phyloP scores from a whole-genome alignment of 768 basidiomycete genomes.

The Suillus brevipes region DNA sequence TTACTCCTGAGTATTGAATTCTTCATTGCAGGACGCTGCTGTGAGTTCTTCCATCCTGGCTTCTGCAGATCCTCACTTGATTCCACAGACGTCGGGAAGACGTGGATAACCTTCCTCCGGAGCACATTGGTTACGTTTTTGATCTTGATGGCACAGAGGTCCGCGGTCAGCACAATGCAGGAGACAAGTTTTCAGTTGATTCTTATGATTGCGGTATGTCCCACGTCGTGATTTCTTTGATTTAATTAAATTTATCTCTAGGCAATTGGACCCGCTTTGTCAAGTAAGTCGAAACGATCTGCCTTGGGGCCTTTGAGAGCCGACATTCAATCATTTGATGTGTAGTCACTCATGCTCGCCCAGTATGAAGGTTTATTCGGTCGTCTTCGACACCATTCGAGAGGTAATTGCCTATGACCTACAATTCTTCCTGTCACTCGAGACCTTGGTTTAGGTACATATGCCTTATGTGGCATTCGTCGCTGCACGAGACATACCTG shows the following conservation, averaged over 20 bases:
- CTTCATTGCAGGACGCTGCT: constrained; percentile 41
- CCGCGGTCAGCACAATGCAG: constrained; percentile 33
- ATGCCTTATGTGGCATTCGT: constrained; percentile 65
- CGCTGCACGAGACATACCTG: constrained; percentile 46
- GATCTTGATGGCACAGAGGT: constrained; percentile 62
- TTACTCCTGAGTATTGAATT: constrained; percentile 9
- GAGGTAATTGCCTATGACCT: constrained; percentile 37
- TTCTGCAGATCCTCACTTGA: not conserved
- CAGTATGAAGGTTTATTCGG: constrained; percentile 56
- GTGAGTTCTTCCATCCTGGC: constrained; percentile 31
- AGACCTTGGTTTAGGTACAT: constrained; percentile 42
- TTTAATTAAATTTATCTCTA: constrained; percentile 25
- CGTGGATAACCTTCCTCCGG: constrained; percentile 38
- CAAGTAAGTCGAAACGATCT: constrained; percentile 47
- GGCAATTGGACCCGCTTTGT: constrained; percentile 80
- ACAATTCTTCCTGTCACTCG: not conserved
- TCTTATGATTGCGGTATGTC: constrained; percentile 49
- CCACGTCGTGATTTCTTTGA: not conserved
- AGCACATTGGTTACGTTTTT: constrained; percentile 52
- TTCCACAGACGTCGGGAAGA: constrained; percentile 42
- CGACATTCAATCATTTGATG: constrained; percentile 9
- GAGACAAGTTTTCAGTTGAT: constrained; percentile 54
- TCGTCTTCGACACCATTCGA: constrained; percentile 62
- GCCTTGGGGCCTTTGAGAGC: not conserved
- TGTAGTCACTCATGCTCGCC: constrained; percentile 70